Conservation (phyloP, 2,329 filamentous ascomycete species). For the Colletotrichum sp. region DNA sequence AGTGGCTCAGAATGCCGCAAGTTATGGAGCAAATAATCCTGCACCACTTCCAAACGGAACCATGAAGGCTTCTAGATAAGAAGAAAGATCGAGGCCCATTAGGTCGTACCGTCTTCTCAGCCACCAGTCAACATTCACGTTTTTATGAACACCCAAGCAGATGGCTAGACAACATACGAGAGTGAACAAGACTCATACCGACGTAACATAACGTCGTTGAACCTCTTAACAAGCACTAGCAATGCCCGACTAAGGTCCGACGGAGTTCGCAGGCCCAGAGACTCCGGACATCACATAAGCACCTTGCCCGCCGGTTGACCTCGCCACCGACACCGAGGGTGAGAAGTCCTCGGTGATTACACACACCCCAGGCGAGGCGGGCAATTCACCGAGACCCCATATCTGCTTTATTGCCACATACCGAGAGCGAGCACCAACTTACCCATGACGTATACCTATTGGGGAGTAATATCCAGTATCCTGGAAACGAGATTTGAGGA, state of each 20-base stretch:
- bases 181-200: neutral
- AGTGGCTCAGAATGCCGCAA: neutral
- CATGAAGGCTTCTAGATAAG: neutral
- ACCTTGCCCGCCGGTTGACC: neutral
- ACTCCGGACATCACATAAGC: neutral
- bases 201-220: neutral
- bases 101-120: neutral
- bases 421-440: neutral
- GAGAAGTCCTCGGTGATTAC: neutral
- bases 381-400: neutral
- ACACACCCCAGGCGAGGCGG: neutral
- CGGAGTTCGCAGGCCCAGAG: neutral
- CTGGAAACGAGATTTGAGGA: neutral
- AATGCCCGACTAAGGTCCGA: neutral
- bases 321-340: neutral
- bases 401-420: neutral
- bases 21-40: neutral
- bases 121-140: neutral
- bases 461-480: neutral
- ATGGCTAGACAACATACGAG: neutral
- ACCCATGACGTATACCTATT: neutral
- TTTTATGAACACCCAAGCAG: neutral
- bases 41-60: neutral
- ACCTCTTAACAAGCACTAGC: neutral
- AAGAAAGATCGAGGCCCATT: no score